A percentile compares a stretch with the other conserved stretches of the same genome.
These are phyloP conservation scores for Exophiala calicioides DNA, from an alignment of 2,329 filamentous ascomycete genomes.

Conservation along the genomic window DNA sequence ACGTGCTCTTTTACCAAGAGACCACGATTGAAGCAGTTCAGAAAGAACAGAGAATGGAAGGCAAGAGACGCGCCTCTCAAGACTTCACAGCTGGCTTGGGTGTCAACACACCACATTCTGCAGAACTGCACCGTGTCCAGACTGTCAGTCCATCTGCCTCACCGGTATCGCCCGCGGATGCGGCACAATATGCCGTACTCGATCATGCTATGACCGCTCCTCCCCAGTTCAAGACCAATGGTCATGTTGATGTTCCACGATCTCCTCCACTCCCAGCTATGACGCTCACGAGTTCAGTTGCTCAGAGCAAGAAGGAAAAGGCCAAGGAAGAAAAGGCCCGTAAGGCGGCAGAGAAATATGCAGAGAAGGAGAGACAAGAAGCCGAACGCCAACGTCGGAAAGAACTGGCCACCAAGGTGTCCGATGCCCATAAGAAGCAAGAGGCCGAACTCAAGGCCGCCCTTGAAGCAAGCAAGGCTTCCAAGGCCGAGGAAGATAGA, in stretches of 20 bases:
- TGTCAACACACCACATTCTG: conserved; percentile 39
- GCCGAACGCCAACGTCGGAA: conserved; percentile 57
- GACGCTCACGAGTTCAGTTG: conserved; percentile 35
- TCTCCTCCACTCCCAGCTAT: conserved; percentile 24
- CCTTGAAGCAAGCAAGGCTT: conserved; percentile 66
- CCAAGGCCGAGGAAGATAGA: conserved; percentile 57
- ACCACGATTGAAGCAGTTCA: conserved; percentile 69
- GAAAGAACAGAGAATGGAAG: conserved; percentile 82
- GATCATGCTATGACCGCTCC: conserved; percentile 69
- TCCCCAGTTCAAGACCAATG: conserved; percentile 33
- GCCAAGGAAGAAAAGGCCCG: conserved; percentile 60
- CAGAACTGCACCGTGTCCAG: conserved; percentile 42
- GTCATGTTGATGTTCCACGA: conserved; percentile 25
- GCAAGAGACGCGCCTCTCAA: conserved; percentile 53
- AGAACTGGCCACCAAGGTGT: conserved; percentile 57
- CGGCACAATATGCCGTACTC: conserved; percentile 56
- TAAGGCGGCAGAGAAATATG: conserved; percentile 55
- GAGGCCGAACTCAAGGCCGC: conserved; percentile 66
- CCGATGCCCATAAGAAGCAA: conserved; percentile 58
- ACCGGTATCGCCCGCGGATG: conserved; percentile 38
- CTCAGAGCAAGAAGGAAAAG: conserved; percentile 67
- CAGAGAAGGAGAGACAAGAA: conserved; percentile 61
- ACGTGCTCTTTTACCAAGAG: conserved; percentile 97
- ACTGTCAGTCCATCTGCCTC: conserved; percentile 37
- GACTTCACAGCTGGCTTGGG: conserved; percentile 40